Base-by-base conservation (phyloP, 148 eudicot species). In the Vaccinium vitisidaea region DNA sequence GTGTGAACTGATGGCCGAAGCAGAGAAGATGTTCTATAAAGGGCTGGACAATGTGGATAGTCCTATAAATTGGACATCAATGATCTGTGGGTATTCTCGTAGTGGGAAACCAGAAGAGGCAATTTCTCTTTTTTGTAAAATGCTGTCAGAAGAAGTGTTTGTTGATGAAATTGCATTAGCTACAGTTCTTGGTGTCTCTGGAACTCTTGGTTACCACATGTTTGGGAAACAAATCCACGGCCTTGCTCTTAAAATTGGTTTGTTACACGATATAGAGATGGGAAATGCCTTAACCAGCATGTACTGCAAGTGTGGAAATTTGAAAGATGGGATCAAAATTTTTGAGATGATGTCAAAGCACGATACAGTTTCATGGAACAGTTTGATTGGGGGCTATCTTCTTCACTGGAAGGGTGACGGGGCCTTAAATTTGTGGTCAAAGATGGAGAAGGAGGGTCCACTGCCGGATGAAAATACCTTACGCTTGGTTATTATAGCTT, bases 81-180 rank as follows among this genome's bases (percentile, higher is more conserved):
- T 97, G 87, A 86, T 95, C 23, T 92, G 95, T 91, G 99, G 93
- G 55, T 92, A 90, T 92, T 93, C 98, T 84, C 93, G 96, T 87
- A 90, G 88, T 89, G 93, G 89, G 53, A 90, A 92, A 83, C 96
- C 93, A 58, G 93, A 88, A 19, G 89, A 97, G 81, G 97, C 98
- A 48, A 79, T 94, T 76, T 74, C 85, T 70, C 86, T 97, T 67
- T 91, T 95, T 86, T 87, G 65, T 61, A 54, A 77, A 85, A 89
- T 90, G 48, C 89, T 36, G 74, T 43, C 82, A 7, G 93, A 89
- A 87, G 87, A 83, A 30, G 65, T 84, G 78, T 43, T 76, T 61
- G 79, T 91, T 77, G 99, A 97, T 90, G 94, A 92, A 82, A 91
- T 87, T 88, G 84, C 85, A 71, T 84, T 84, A 70, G 89, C 98